phyloP scores from a whole-genome alignment of 75 land plant species.

The Ceratopteris richardii region DNA sequence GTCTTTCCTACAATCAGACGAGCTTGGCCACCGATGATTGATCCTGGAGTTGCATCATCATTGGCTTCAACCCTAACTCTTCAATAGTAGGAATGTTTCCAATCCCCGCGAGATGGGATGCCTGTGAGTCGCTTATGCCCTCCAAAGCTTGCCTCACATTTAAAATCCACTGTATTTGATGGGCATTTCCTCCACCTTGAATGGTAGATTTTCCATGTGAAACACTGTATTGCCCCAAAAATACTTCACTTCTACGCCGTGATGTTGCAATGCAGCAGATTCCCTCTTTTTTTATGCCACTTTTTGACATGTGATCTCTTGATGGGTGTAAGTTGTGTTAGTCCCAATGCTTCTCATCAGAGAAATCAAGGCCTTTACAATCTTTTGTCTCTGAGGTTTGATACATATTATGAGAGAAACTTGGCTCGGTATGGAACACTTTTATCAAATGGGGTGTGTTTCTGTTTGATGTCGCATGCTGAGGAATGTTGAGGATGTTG shows the following conservation, averaged over 20 bases:
- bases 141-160: constrained; percentile 48
- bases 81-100: constrained; percentile 74
- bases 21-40: no score
- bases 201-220: constrained; percentile 86
- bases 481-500: no score
- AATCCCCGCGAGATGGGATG: constrained; percentile 53
- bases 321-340: constrained; percentile 70
- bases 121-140: constrained; percentile 66
- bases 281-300: constrained; percentile 67
- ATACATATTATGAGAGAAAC: constrained; percentile 63
- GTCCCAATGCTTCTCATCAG: constrained; percentile 74
- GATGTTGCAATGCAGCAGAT: constrained; percentile 57
- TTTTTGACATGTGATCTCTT: constrained; percentile 75
- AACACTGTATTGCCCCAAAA: constrained; percentile 95
- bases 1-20: no score
- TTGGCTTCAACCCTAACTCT: constrained; percentile 70
- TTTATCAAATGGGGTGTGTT: no score
- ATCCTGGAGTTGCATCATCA: constrained; percentile 39
- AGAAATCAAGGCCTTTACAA: constrained; percentile 57
- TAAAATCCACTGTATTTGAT: constrained; percentile 70
- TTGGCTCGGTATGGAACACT: constrained; percentile 79
- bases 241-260: constrained; percentile 85
- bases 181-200: constrained; percentile 84
- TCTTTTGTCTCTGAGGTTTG: constrained; percentile 57
- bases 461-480: no score